phyloP scores from a whole-genome alignment of 768 basidiomycete species.

The Podaxis mareebaensis region DNA sequence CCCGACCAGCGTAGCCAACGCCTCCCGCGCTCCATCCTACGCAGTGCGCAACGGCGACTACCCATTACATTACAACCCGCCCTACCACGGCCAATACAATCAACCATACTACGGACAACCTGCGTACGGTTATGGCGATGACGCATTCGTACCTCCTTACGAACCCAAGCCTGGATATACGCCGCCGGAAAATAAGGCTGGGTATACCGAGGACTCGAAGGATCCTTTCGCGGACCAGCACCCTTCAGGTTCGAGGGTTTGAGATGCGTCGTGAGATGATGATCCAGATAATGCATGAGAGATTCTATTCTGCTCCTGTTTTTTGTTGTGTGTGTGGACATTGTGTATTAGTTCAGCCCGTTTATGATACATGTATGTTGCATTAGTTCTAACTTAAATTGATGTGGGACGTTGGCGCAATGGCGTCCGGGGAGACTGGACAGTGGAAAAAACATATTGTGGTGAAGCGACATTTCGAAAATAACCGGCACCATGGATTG shows the following conservation, averaged over 20 bases:
- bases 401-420: no score
- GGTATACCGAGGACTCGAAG: conserved; percentile 7
- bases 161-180: conserved; percentile 18
- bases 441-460: no score
- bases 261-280: neutral
- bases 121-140: conserved; percentile 30
- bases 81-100: conserved; percentile 46
- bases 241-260: conserved; percentile 11
- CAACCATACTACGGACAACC: conserved; percentile 55
- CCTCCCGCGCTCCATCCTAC: conserved; percentile 45
- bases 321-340: neutral
- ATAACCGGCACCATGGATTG: no score
- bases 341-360: neutral
- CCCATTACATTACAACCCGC: conserved; percentile 59
- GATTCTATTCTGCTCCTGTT: neutral
- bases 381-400: neutral
- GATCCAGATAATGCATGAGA: neutral
- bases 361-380: neutral
- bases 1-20: conserved; percentile 58
- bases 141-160: conserved; percentile 37
- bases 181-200: conserved; percentile 1
- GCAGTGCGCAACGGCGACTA: conserved; percentile 36
- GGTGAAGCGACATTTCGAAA: no score
- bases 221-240: conserved; percentile 16
- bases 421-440: no score